Evolutionary conservation across 139 green algal species (phyloP), one percentile per base, ranked within the genome.

Genomic region (Coccomyxa sp.): DNA sequence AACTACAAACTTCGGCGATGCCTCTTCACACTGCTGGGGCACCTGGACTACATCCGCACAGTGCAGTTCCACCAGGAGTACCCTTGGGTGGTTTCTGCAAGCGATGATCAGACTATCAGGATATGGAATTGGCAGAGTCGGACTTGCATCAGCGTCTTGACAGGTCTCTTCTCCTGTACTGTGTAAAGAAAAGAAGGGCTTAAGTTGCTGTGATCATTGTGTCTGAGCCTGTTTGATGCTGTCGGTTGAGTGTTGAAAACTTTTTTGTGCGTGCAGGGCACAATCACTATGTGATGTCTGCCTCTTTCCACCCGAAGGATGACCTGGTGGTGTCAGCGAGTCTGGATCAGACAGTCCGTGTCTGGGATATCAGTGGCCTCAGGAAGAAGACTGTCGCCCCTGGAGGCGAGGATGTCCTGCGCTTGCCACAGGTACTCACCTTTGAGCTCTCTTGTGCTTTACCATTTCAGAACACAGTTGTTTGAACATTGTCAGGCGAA

Each of bases 251-350:
- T 51, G 3, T 51, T 51, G 3, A 51, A 51, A 51, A 7, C 3
- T 51, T 3, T 3, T 7, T 21, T 9, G 63, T 25, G 18, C 18
- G 63, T 9, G 77, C 79, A 85, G 97, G 97, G 13, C 97, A 99
- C 92, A 99, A 99, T 86, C 97, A 99, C 89, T 99, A 99, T 85
- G 97, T 99, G n/a, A 99, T 99, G 97, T 99, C 96, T 85, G 97
- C 97, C 16, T 87, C 88, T 74, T 99, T 99, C 89, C 97, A 99
- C 90, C 89, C 93, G 57, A 98, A 98, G 88, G 82, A 89, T 59
- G 88, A 91, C 85, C 88, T 97, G 79, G 93, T 97, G 9, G 96
- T 98, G 30, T 98, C 93, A 12, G 96, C 95, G 0, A 97, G 93
- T 17, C 87, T 98, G 84, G 95, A 99, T 88, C 97, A 99, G 87